These are phyloP conservation scores for Fusarium chaquense DNA, from an alignment of 2,329 filamentous ascomycete genomes.

Conservation along the genomic window DNA sequence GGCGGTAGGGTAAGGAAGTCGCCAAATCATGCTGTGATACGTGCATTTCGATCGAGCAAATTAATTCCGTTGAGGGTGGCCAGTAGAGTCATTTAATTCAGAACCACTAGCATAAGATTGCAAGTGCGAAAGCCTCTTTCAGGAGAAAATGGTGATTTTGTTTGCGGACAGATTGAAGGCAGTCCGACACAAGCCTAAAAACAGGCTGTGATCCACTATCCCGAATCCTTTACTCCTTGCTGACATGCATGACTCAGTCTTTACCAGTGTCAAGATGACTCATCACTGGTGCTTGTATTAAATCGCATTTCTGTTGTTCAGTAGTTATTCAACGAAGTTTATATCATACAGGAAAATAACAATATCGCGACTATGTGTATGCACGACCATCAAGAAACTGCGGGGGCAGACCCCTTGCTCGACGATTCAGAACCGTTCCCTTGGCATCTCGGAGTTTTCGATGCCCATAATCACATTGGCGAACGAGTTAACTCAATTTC, in stretches of 20 bases:
- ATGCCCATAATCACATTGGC: conserved; percentile 46
- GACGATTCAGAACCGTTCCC: conserved; percentile 34
- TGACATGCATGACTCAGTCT: background rate
- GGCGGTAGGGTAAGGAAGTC: background rate
- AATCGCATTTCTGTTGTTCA: too few relatives aligned
- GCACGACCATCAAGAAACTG: conserved; percentile 9
- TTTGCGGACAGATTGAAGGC: background rate
- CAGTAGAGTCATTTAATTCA: too few relatives aligned
- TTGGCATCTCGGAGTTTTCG: conserved; percentile 50
- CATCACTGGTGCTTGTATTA: background rate
- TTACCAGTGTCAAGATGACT: background rate
- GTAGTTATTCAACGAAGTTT: background rate
- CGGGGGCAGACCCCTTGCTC: background rate
- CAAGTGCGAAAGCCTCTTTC: rapidly evolving
- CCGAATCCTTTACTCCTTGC: background rate
- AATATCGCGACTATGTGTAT: conserved; percentile 24
- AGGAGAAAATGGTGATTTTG: background rate
- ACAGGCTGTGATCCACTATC: background rate
- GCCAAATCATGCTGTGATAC: too few relatives aligned
- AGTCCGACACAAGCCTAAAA: background rate
- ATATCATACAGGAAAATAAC: rapidly evolving
- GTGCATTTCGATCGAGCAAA: too few relatives aligned
- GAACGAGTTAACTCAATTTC: conserved; percentile 25
- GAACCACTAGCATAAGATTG: too few relatives aligned
- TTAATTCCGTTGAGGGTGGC: too few relatives aligned